phyloP scores from a whole-genome alignment of 176 grass and related monocot species.

The Bolboschoenus planiculmis region DNA sequence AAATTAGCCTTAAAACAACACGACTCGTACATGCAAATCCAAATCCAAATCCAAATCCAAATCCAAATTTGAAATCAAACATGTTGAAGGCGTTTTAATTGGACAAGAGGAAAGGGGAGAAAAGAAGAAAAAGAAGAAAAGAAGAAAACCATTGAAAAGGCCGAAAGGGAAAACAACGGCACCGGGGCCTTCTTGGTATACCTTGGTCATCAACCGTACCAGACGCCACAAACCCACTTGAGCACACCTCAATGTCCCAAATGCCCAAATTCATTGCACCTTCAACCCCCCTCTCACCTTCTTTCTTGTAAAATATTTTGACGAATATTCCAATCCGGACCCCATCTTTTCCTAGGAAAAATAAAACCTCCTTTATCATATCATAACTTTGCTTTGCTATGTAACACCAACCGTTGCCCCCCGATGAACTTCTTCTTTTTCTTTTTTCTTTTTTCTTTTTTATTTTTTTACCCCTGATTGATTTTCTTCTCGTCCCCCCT shows the following conservation, averaged over 20 bases:
- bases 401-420: not conserved
- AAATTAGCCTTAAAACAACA: too few species aligned
- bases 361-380: not conserved
- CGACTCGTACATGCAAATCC: too few species aligned
- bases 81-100: too few species aligned
- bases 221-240: not conserved
- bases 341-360: not conserved
- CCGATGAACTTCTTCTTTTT: not conserved
- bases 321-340: not conserved
- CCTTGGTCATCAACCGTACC: not conserved
- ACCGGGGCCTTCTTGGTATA: not conserved
- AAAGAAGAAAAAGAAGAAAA: too few species aligned
- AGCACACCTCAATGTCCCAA: constrained; percentile 3
- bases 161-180: constrained; percentile 5
- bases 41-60: too few species aligned
- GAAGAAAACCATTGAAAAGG: not conserved
- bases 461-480: not conserved
- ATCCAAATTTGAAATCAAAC: too few species aligned
- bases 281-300: not conserved
- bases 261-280: constrained; percentile 16
- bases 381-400: too few species aligned
- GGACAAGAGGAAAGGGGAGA: too few species aligned
- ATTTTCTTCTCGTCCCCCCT: not conserved
- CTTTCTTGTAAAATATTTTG: not conserved
- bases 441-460: not conserved